A percentile compares a stretch with the other conserved stretches of the same genome.
Conservation (phyloP, 345 rosid genomes). For the Gossypium mustelinum region DNA sequence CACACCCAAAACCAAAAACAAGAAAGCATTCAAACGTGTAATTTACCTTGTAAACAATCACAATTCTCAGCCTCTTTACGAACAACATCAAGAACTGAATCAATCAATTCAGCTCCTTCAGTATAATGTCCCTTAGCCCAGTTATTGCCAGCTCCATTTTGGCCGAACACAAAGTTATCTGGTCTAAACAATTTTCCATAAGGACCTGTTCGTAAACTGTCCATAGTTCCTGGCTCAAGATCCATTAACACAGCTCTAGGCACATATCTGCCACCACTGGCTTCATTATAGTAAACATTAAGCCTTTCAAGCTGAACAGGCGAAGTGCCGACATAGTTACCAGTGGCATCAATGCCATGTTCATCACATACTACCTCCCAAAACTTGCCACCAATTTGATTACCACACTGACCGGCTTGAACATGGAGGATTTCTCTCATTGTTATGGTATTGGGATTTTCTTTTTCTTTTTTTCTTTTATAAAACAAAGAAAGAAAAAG, state of each 20-base stretch:
- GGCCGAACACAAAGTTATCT: conserved; percentile 48
- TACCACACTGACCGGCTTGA: conserved; percentile 42
- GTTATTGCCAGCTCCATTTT: conserved; percentile 33
- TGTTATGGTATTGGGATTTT: conserved; percentile 6
- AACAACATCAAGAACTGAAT: conserved; percentile 32
- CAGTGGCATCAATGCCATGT: conserved; percentile 34
- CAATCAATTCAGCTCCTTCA: conserved; percentile 37
- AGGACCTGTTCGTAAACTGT: conserved; percentile 42
- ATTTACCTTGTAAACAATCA: conserved; percentile 35
- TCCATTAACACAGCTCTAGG: conserved; percentile 36
- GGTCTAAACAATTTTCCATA: conserved; percentile 59
- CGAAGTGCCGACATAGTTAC: conserved; percentile 14
- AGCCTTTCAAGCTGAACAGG: conserved; percentile 27
- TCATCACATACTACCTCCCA: conserved; percentile 39
- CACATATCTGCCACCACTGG: conserved; percentile 21
- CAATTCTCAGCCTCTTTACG: conserved; percentile 37
- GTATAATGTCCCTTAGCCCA: conserved; percentile 40
- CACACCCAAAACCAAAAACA: background rate
- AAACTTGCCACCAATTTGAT: conserved; percentile 35
- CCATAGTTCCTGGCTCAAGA: conserved; percentile 41
- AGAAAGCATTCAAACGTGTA: background rate
- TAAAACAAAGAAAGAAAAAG: background rate
- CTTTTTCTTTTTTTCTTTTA: background rate
- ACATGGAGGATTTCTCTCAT: conserved; percentile 42
- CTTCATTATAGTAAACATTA: conserved; percentile 34